Base-by-base conservation (phyloP, 108 stramenopile genomes). In the Asterionellopsis glacialis region DNA sequence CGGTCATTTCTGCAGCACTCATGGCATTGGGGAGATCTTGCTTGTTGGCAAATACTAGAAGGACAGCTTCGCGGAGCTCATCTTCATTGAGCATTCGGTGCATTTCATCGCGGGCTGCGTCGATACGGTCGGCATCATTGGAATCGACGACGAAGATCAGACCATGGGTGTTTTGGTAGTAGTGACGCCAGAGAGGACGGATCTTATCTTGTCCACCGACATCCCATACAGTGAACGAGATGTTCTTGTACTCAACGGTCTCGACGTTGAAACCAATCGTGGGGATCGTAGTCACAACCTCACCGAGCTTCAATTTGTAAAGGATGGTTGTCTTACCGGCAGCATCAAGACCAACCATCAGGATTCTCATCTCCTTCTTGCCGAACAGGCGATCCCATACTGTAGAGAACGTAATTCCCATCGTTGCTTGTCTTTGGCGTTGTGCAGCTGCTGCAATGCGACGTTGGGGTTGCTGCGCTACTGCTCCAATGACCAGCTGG, bases 311-410 rank as follows among this genome's bases (percentile, higher is more conserved):
- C 76, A 99, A 91, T 81, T 99, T 98, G 94, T 99, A 99, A 59
- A 99, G 95, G 76, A 97, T 97, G 70, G 98, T 99, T 51, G 98
- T 99, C 84, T 99, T 99, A 74, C 98, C 98, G 45, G 97, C 97
- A 40, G 97, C 98, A 85, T 99, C 98, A 61, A 99, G 95, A 78
- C 98, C 98, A 40, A 99, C 98, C 98, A 99, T 99, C 52, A 99
- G 85, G 69, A 99, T 99, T 60, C 98, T 86, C 96, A 97, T 97
- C 85, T 99, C 98, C 85, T 97, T 96, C 88, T 95, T 96, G 60
- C 96, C 94, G 85, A 95, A 95, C 86, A 88, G 59, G 56, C 22
- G 25, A 81, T 93, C 91, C 74, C 82, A 93, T 51, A 93, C 74
- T 57, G 82, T 74, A 64, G 91, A 93, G 71, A 93, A 87, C 38